Base-by-base conservation (phyloP, 2,329 filamentous ascomycete genomes). In the Myriangium duriaei region DNA sequence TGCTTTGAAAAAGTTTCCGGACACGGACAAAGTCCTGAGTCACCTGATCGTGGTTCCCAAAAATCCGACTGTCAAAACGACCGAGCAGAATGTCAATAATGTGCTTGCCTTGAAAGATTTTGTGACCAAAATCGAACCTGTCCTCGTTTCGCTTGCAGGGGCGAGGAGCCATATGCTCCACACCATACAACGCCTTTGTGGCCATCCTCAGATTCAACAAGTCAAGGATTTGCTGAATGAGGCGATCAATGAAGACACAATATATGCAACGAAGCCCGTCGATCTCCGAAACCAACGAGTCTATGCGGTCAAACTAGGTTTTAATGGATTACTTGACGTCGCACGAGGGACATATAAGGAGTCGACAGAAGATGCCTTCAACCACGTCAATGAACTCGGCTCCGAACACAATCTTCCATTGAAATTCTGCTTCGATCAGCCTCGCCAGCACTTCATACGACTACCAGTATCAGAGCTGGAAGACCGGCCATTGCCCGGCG, bases 311-410 rank as follows among this genome's bases (percentile, higher is more conserved):
- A 91, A 81, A 62, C 75, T 77, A 21, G 18, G 84, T 1, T 76
- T 91, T 30, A 86, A 84, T 49, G 83, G 83, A 2, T 71, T 95
- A 40, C 72, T 96, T 3, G 88, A 95, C 58, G 81, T 95, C 26
- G 83, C 85, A 21, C 74, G 87, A 4, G 80, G 86, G 50, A 85
- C 84, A 0, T 95, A 91, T 60, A 92, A 91, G 49, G 88, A 96
- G 55, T 76, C 81, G 2, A 91, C 79, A 4, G 73, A 80, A 34
- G 84, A 94, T 55, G 74, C 84, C 3, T 72, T 80, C 47, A 68
- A 79, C 36, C 74, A 88, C 53, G 68, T 88, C 2, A 68, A 73
- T 14, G 69, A 75, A 11, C 58, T 95, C 9, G 73, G 73, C 44
- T 67, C 83, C 81, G 57, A 40, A 62, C 65, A 78, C 49, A 63